Evolutionary conservation across 2,329 filamentous ascomycete species (phyloP).

Genomic region (Aspergillus pseudoglaucus): DNA sequence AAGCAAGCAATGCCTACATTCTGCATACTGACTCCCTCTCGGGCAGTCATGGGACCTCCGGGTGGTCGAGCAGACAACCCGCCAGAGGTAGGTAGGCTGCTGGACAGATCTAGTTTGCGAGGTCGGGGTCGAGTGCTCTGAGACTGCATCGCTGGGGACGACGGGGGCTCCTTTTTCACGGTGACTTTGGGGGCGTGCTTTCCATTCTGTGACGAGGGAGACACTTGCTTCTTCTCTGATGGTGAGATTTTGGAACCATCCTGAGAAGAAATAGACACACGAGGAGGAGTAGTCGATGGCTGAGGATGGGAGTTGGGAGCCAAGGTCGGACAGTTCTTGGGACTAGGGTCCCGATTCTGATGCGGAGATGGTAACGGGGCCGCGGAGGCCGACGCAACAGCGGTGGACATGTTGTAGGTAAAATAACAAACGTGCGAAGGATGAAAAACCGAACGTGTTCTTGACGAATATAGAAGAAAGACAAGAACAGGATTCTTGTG

Average conservation of each 20-base stretch:
- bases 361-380: slow-evolving; percentile 40
- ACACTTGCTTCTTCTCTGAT: slow-evolving; percentile 31
- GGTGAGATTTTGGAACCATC: slow-evolving; percentile 31
- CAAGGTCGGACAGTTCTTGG: slow-evolving; percentile 38
- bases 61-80: slow-evolving; percentile 60
- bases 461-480: neutral
- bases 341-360: slow-evolving; percentile 39
- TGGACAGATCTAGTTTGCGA: slow-evolving; percentile 41
- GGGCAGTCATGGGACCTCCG: slow-evolving; percentile 62
- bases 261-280: slow-evolving; percentile 24
- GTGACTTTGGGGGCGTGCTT: slow-evolving; percentile 68
- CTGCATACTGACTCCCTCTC: slow-evolving; percentile 75
- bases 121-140: slow-evolving; percentile 49
- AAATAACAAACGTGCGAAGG: neutral
- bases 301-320: slow-evolving; percentile 30
- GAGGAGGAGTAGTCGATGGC: slow-evolving; percentile 28
- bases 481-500: neutral
- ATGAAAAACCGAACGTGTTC: neutral
- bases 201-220: slow-evolving; percentile 43
- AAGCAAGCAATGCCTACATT: slow-evolving; percentile 91
- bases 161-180: slow-evolving; percentile 87
- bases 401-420: slow-evolving; percentile 39
- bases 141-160: slow-evolving; percentile 69
- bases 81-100: slow-evolving; percentile 38
- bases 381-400: slow-evolving; percentile 40